Base-by-base conservation (phyloP, 306 rosid species). In the Medicago lupulina region DNA sequence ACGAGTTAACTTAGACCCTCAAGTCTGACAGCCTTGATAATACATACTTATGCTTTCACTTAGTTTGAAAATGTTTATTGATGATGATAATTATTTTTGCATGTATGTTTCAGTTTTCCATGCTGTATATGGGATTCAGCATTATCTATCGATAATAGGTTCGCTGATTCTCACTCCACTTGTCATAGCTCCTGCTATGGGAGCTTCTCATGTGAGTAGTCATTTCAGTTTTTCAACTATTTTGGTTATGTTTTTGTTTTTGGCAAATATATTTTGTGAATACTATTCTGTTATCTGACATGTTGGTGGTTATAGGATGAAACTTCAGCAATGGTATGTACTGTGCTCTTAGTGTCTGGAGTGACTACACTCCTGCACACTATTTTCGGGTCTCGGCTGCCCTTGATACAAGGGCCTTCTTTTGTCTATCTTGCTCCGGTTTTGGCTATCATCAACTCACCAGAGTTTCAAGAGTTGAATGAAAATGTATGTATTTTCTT, bases 151-250 rank as follows among this genome's bases (percentile, higher is more conserved):
- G 5, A 88, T 92, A n/a, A 61, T 96, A 86, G 99, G 98, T 73
- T 96, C 99, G 14, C 63, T 96, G 85, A 83, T 96, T 86, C 97
- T 96, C 41, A 75, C 87, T 62, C 99, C 99, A 15, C 98, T 96
- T 4, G 92, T 92, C 53, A 84, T 92, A n/a, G 99, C 88, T 77
- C 98, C 99, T 4, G 98, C 99, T 1, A 96, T 96, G 99, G 99
- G 99, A 79, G 99, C 98, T 70, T 74, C 87, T 80, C 78, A 86
- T 40, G 99, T 96, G 83, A 92, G 98, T 87, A 92, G 98, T 86
- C 80, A 9, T 55, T 76, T 51, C 38, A 53, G 16, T 34, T 34
- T 63, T 70, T 28, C 25, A 28, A 47, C 6, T 17, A 5, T 70
- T n/a, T 74, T 16, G 11, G 15, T 43, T 73, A 11, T 4, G 38